A percentile compares a stretch with the other conserved stretches of the same genome.
phyloP scores from a whole-genome alignment of 371 early-diverging fungal species.

The Mucor saturninus region DNA sequence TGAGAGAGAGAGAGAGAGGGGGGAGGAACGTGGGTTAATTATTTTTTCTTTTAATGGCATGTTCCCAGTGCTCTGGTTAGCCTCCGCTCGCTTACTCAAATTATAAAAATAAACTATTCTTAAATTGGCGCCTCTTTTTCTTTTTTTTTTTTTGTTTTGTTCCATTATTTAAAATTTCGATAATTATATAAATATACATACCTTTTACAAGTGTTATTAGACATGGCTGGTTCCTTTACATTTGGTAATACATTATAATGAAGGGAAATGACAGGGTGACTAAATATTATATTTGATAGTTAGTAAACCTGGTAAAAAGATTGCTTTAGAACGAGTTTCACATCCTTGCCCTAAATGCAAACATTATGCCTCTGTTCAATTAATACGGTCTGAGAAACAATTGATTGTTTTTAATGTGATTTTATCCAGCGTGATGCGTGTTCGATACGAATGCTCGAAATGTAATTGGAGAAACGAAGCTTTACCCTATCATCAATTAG shows the following conservation, averaged over 20 bases:
- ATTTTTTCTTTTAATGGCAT: not conserved
- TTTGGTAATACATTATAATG: not conserved
- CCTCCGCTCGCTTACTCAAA: not conserved
- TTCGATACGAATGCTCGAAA: conserved; percentile 49
- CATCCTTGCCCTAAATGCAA: conserved; percentile 53
- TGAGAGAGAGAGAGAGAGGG: no score
- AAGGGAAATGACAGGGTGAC: not conserved
- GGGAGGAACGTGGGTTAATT: not conserved
- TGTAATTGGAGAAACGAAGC: conserved; percentile 49
- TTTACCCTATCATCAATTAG: conserved; percentile 22
- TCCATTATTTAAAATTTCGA: not conserved
- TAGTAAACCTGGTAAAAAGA: conserved; percentile 44
- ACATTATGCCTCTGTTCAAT: conserved; percentile 38
- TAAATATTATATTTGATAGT: conserved; percentile 16
- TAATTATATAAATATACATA: not conserved
- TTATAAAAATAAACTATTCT: not conserved
- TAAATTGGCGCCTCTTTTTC: not conserved
- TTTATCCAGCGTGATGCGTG: conserved; percentile 43
- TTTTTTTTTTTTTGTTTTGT: not conserved
- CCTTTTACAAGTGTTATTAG: not conserved
- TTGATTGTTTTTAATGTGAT: conserved; percentile 43
- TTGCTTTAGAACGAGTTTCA: conserved; percentile 37
- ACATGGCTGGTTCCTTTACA: conserved; percentile 21
- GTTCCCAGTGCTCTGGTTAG: no score
- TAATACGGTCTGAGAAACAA: conserved; percentile 47